phyloP scores from a whole-genome alignment of 129 eudicot genomes.

The Calendula officinalis region DNA sequence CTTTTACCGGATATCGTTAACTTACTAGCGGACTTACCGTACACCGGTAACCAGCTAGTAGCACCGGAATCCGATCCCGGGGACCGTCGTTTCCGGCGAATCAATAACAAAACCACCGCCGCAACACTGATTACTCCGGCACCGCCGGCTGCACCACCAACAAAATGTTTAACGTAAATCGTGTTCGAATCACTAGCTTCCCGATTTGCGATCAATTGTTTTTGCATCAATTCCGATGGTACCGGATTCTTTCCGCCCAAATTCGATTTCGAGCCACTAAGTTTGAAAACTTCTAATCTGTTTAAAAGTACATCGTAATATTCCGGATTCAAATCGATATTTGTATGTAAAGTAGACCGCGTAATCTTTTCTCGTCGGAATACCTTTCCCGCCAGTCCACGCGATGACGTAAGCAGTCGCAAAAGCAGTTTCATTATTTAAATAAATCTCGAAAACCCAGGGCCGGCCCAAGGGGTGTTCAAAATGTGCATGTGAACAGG shows the following conservation, averaged over 20 bases:
- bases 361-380: constrained; percentile 56
- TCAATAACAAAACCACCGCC: constrained; percentile 29
- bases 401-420: constrained; percentile 45
- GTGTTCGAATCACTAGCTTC: constrained; percentile 20
- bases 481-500: too few species aligned
- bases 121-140: constrained; percentile 47
- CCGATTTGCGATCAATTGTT: constrained; percentile 34
- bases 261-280: constrained; percentile 45
- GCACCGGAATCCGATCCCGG: constrained; percentile 32
- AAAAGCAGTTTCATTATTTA: constrained; percentile 63
- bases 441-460: too few species aligned
- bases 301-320: constrained; percentile 55
- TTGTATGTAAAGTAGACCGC: constrained; percentile 48
- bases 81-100: constrained; percentile 18
- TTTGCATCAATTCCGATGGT: constrained; percentile 61
- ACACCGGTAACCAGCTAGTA: constrained; percentile 68
- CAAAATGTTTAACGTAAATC: constrained; percentile 9
- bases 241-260: constrained; percentile 79
- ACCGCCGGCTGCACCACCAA: constrained; percentile 55
- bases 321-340: constrained; percentile 30
- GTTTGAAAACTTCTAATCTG: constrained; percentile 75
- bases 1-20: constrained; percentile 50
- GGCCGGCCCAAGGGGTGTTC: too few species aligned
- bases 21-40: constrained; percentile 45
- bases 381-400: constrained; percentile 40